Conservation (phyloP, 2,329 filamentous ascomycete species). For the Penicillium sp. region DNA sequence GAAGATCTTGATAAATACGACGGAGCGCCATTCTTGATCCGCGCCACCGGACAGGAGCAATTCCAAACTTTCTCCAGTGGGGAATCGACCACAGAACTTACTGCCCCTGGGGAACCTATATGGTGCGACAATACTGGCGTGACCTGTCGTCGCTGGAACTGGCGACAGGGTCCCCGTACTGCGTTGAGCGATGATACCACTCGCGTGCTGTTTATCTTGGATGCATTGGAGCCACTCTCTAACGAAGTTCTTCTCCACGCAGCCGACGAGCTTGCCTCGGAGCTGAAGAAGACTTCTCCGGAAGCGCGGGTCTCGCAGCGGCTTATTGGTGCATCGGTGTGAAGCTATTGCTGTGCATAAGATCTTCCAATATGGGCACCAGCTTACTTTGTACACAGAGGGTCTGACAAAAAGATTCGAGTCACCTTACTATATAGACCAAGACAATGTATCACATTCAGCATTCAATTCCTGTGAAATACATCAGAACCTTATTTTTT, state of each 20-base stretch:
- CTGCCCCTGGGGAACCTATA: slow-evolving; percentile 37
- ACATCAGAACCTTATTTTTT: too few relatives aligned
- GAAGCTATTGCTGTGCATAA: background rate
- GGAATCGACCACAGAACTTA: slow-evolving; percentile 19
- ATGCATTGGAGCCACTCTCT: slow-evolving; percentile 17
- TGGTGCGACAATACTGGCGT: slow-evolving; percentile 43
- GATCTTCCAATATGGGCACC: background rate
- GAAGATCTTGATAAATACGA: slow-evolving; percentile 43
- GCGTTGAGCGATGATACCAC: slow-evolving; percentile 37
- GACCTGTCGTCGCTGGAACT: slow-evolving; percentile 45
- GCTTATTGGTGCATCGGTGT: slow-evolving; percentile 1
- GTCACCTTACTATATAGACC: too few relatives aligned
- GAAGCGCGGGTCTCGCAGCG: slow-evolving; percentile 1
- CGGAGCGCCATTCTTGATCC: slow-evolving; percentile 32
- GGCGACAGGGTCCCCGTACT: slow-evolving; percentile 41
- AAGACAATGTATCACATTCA: too few relatives aligned
- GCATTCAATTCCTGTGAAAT: too few relatives aligned
- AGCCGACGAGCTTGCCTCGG: slow-evolving; percentile 16
- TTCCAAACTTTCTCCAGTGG: slow-evolving; percentile 36
- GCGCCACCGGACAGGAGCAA: slow-evolving; percentile 35
- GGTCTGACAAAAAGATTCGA: too few relatives aligned
- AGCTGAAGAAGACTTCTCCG: slow-evolving; percentile 7
- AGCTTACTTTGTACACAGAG: too few relatives aligned
- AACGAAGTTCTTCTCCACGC: slow-evolving; percentile 7
- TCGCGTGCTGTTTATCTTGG: slow-evolving; percentile 30